A percentile compares a stretch with the other conserved stretches of the same genome.
phyloP scores from a whole-genome alignment of 2,329 filamentous ascomycete species.

The Diaporthe sp. region DNA sequence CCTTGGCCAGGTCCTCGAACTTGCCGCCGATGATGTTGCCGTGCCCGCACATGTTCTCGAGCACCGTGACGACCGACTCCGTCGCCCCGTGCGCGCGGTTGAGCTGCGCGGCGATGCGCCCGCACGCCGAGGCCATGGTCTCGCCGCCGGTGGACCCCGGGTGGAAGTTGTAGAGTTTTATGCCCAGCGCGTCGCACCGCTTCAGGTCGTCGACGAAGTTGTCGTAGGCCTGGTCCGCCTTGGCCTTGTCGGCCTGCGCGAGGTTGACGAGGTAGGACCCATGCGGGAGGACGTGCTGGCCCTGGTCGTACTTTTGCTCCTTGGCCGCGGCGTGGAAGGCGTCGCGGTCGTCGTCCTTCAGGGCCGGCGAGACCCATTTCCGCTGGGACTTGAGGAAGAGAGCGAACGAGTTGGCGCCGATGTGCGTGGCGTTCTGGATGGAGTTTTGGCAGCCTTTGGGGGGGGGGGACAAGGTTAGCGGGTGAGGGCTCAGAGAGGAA shows the following conservation, averaged over 20 bases:
- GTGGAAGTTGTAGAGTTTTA: constrained; percentile 97
- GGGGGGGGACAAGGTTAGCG: constrained; percentile 24
- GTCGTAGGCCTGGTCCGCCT: constrained; percentile 87
- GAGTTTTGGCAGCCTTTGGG: constrained; percentile 86
- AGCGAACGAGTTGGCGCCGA: constrained; percentile 93
- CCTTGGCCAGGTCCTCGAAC: constrained; percentile 88
- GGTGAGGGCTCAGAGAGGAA: constrained; percentile 6
- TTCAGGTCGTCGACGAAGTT: constrained; percentile 90
- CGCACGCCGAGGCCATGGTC: constrained; percentile 77
- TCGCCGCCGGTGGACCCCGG: constrained; percentile 85
- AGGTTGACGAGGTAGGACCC: constrained; percentile 98
- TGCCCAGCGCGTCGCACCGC: constrained; percentile 88
- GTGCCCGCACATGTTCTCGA: constrained; percentile 95
- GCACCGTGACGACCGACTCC: constrained; percentile 80
- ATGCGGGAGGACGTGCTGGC: constrained; percentile 86
- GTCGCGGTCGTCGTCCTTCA: constrained; percentile 76
- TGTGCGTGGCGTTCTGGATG: constrained; percentile 81
- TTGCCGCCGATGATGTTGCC: constrained; percentile 89
- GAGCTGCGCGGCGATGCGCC: constrained; percentile 83
- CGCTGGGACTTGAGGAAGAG: constrained; percentile 96
- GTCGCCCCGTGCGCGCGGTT: constrained; percentile 87
- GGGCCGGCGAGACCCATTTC: constrained; percentile 89
- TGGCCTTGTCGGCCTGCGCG: constrained; percentile 83
- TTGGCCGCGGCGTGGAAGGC: constrained; percentile 79
- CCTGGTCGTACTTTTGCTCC: constrained; percentile 78